A percentile compares a stretch with the other conserved stretches of the same genome.
Conservation (phyloP, 2,329 filamentous ascomycete species). For the Fusarium secorum region DNA sequence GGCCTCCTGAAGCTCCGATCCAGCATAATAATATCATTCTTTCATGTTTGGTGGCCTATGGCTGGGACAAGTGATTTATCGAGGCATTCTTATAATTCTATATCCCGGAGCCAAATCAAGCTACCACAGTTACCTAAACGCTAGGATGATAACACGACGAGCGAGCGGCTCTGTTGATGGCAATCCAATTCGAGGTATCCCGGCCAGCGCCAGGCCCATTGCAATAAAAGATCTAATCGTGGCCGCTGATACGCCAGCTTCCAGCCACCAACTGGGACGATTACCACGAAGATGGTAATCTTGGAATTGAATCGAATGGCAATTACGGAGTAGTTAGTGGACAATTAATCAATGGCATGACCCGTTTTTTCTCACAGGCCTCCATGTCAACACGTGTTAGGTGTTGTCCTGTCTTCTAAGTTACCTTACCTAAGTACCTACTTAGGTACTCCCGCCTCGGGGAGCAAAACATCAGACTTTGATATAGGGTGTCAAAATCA, state of each 20-base stretch:
- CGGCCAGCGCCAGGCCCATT: slow-evolving; percentile 27
- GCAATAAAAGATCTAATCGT: slow-evolving; percentile 26
- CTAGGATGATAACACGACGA: neutral
- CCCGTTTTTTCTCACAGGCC: slow-evolving; percentile 25
- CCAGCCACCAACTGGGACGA: slow-evolving; percentile 22
- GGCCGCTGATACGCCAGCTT: slow-evolving; percentile 25
- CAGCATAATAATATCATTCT: neutral
- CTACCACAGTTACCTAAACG: slow-evolving; percentile 17
- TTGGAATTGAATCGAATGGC: slow-evolving; percentile 31
- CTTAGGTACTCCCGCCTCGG: neutral
- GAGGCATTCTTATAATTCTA: neutral
- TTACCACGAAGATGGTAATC: slow-evolving; percentile 37
- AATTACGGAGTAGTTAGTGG: slow-evolving; percentile 1
- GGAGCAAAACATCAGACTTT: too few species aligned
- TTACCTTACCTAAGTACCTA: neutral
- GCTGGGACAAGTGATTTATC: slow-evolving; percentile 4
- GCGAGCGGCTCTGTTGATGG: neutral
- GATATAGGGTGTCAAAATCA: too few species aligned
- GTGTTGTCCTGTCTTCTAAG: slow-evolving; percentile 27
- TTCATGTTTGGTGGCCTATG: neutral
- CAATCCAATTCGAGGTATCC: neutral
- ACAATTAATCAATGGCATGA: slow-evolving; percentile 10
- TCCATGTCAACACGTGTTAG: slow-evolving; percentile 38
- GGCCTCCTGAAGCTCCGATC: slow-evolving; percentile 3
- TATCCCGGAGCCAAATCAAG: slow-evolving; percentile 1